Percentiles rank a stretch among this genome's conserved stretches.
Evolutionary conservation across 805 yeast species (phyloP).

Genomic region (Candida tibetensis): DNA sequence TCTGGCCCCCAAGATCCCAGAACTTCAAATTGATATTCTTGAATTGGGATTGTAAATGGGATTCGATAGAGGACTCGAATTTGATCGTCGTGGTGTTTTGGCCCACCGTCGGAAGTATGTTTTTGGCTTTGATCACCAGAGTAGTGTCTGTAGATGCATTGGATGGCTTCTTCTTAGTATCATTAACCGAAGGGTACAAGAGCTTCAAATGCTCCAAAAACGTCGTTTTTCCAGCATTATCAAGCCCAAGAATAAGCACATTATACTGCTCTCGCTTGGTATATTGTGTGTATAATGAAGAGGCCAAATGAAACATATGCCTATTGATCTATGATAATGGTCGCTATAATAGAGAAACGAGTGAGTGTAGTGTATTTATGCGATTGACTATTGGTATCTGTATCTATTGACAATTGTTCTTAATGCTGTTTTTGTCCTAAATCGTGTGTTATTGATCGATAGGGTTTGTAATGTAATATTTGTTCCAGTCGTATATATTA

Average conservation of each 20-base stretch:
- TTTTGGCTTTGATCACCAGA: constrained; percentile 39
- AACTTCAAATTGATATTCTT: constrained; percentile 61
- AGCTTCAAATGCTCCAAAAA: constrained; percentile 41
- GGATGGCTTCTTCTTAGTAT: constrained; percentile 14
- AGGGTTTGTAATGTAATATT: too few species aligned
- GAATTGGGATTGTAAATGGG: constrained; percentile 28
- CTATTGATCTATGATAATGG: too few species aligned
- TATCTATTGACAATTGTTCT: too few species aligned
- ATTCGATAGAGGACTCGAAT: constrained; percentile 39
- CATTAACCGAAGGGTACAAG: constrained; percentile 30
- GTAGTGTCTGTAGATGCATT: constrained; percentile 17
- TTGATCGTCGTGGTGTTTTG: constrained; percentile 63
- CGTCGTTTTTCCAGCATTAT: constrained; percentile 91
- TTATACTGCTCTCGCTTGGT: constrained; percentile 46
- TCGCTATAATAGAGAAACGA: too few species aligned
- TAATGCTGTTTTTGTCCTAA: too few species aligned
- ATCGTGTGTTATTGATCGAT: too few species aligned
- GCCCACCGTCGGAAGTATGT: constrained; percentile 91
- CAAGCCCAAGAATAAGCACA: constrained; percentile 77
- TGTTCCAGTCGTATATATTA: too few species aligned
- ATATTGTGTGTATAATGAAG: constrained; percentile 44
- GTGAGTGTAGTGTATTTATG: too few species aligned
- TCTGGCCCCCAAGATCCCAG: constrained; percentile 98
- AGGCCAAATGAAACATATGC: constrained; percentile 47
- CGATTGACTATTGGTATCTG: too few species aligned